Evolutionary conservation across 495 filamentous ascomycete species (phyloP).

Genomic region (Podospora sp.): DNA sequence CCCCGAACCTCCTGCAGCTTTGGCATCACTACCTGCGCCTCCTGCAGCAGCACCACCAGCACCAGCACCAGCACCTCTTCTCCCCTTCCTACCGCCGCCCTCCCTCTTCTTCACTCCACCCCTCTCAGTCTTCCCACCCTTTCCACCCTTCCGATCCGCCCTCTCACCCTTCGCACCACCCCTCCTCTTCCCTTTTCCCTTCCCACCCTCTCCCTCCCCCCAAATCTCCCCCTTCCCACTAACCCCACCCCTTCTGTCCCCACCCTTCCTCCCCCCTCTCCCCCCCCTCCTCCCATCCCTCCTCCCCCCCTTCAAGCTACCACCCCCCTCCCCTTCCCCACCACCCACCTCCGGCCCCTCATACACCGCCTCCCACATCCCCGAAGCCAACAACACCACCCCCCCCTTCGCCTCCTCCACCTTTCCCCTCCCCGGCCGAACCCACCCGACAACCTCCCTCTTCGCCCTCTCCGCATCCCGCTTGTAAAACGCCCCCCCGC

Average conservation of each 20-base stretch:
- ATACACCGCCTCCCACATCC: not conserved
- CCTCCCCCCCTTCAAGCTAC: not conserved
- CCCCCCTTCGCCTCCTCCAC: not conserved
- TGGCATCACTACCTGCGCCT: not conserved
- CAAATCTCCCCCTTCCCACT: not conserved
- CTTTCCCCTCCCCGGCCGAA: not conserved
- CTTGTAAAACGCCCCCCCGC: not conserved
- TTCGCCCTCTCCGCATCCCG: not conserved
- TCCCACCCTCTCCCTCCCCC: not conserved
- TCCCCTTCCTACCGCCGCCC: not conserved
- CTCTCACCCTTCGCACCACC: not conserved
- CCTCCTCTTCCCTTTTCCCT: not conserved
- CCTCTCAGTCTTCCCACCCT: not conserved
- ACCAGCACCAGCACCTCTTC: not conserved
- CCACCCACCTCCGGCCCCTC: not conserved
- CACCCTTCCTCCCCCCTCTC: not conserved
- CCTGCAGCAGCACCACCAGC: too few species aligned
- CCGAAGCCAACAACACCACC: not conserved
- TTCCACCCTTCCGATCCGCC: not conserved
- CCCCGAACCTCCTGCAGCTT: too few species aligned
- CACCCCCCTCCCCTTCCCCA: not conserved
- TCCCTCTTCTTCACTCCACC: not conserved
- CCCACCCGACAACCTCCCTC: constrained; percentile 4
- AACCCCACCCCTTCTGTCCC: not conserved
- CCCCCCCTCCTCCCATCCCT: not conserved